phyloP scores from a whole-genome alignment of 2,329 filamentous ascomycete species.

The Kalmusia sp. region DNA sequence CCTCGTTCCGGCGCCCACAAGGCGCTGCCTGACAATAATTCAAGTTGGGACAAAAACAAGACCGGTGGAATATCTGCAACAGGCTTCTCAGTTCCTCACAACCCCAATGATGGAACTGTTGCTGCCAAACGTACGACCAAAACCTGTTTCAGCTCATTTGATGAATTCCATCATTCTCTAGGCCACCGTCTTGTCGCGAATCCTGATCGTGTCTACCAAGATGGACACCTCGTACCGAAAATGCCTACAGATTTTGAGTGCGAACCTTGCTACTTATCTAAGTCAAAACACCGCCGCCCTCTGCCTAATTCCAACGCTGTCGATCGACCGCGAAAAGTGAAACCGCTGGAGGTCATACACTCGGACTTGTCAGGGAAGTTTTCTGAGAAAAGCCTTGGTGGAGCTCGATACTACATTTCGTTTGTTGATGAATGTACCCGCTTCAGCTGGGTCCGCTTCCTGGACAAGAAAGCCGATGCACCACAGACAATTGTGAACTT shows the following conservation, averaged over 20 bases:
- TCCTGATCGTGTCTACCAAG: neutral
- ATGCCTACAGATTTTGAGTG: slow-evolving; percentile 2
- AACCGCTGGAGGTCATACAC: slow-evolving; percentile 9
- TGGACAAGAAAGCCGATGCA: slow-evolving; percentile 11
- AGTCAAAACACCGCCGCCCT: neutral
- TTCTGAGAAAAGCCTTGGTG: neutral
- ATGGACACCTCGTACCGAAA: slow-evolving; percentile 4
- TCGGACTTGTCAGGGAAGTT: slow-evolving; percentile 12
- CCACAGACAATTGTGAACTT: slow-evolving; percentile 3
- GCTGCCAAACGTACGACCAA: neutral
- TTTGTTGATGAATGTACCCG: slow-evolving; percentile 9
- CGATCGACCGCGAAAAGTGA: neutral
- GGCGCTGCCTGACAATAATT: too few species aligned
- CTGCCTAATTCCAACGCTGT: neutral
- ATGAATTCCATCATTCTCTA: slow-evolving; percentile 11
- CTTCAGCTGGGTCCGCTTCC: slow-evolving; percentile 9
- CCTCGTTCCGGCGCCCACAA: too few species aligned
- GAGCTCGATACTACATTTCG: slow-evolving; percentile 12
- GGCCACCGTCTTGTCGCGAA: neutral
- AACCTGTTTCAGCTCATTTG: neutral
- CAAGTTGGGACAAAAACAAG: too few species aligned
- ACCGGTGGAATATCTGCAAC: too few species aligned
- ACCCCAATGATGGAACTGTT: too few species aligned
- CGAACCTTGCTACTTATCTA: neutral
- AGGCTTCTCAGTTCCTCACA: too few species aligned